Evolutionary conservation across 2,329 filamentous ascomycete genomes (phyloP).

Genomic region (Scytalidium lignicola): DNA sequence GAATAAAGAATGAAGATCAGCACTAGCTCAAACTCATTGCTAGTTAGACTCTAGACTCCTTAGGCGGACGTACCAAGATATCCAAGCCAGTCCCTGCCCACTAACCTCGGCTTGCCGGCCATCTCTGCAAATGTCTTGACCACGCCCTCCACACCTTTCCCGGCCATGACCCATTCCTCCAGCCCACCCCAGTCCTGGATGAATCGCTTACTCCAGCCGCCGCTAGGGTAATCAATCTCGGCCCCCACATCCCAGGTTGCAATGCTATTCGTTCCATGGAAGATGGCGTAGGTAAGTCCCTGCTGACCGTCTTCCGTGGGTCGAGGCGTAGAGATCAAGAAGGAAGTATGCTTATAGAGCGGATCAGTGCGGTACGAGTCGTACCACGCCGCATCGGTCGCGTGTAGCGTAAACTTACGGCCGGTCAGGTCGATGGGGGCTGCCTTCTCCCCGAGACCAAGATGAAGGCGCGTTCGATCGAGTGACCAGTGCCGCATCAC

Average conservation of each 20-base stretch:
- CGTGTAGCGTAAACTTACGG: neutral
- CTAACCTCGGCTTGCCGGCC: neutral
- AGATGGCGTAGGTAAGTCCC: neutral
- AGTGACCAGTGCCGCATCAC: neutral
- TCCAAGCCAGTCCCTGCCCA: neutral
- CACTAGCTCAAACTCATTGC: neutral
- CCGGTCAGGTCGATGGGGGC: neutral
- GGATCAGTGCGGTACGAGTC: neutral
- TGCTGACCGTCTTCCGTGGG: neutral
- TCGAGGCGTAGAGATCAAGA: neutral
- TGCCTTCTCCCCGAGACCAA: neutral
- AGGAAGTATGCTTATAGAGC: neutral
- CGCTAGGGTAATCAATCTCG: neutral
- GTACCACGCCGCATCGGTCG: neutral
- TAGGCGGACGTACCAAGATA: neutral
- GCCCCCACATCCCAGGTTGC: neutral
- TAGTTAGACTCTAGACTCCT: neutral
- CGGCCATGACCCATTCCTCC: neutral
- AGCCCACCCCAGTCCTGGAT: neutral
- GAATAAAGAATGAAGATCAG: neutral
- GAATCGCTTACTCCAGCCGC: neutral
- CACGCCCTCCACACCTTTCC: neutral
- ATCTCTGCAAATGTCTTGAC: neutral
- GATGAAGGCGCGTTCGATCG: neutral
- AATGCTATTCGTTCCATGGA: neutral